Evolutionary conservation across 345 rosid genomes (phyloP), one percentile per base, ranked within the genome.

Genomic region (Citropsis articulata): DNA sequence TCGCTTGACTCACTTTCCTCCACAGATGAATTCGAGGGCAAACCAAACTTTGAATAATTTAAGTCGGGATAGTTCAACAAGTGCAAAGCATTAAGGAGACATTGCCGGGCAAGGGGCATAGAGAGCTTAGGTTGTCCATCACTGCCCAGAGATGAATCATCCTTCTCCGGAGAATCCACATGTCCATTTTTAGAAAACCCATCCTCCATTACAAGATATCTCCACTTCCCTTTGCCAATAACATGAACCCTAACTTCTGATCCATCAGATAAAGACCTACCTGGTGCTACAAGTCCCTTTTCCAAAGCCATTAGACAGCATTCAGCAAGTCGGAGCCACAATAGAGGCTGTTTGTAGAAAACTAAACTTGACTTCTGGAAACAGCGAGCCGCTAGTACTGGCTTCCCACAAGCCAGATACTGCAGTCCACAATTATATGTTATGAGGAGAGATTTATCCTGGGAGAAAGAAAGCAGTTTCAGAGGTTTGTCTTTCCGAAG

Each of bases 301-400:
- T 89, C 93, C 64, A 84, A 82, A 80, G 98, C 99, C 98, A 93
- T 81, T 36, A 93, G 77, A 80, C 98, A 93, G 82, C 99, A 94
- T 85, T 97, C 99, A 74, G 98, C 98, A 60, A 97, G 88, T 66
- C 97, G 94, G 55, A 97, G 89, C 99, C 99, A 97, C 84, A 94
- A 85, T 19, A 93, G 85, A 65, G 99, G 97, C 56, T 78, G 86
- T 70, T 85, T 87, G 82, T 82, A 86, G 86, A 91, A 91, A 73
- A 90, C 85, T 22, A 84, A 63, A 82, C 91, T 89, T 36, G 98
- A 91, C 87, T 93, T 91, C 84, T 89, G 93, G 73, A 97, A 92
- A 83, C 97, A 97, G 7, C 86, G 89, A 74, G 98, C 98, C 53
- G 99, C 99, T 79, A 88, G 90, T 50, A 89, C 59, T 35, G 99